Evolutionary conservation across 306 rosid species (phyloP).

Genomic region (Adenanthera pavonina): DNA sequence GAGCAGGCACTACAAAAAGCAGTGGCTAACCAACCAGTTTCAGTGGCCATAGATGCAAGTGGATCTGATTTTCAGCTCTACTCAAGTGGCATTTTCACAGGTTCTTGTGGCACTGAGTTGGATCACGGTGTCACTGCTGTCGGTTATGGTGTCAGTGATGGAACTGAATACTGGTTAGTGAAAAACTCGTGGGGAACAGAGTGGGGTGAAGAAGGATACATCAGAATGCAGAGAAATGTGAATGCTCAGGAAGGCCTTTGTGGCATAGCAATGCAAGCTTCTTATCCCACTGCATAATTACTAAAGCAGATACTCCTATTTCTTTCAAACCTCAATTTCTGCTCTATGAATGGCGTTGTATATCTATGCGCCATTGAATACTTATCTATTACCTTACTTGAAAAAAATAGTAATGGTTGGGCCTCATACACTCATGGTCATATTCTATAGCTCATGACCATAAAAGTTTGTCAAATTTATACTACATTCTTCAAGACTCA

Average conservation of each 20-base stretch:
- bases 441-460: not conserved
- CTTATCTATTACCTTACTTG: not conserved
- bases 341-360: not conserved
- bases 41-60: not conserved
- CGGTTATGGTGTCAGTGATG: not conserved
- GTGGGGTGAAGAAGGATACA: not conserved
- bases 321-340: not conserved
- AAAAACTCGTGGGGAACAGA: not conserved
- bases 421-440: not conserved
- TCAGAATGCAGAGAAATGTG: not conserved
- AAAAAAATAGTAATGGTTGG: not conserved
- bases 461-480: not conserved
- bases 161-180: not conserved
- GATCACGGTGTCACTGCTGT: not conserved
- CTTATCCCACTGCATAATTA: not conserved
- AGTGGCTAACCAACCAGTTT: not conserved
- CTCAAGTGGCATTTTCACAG: not conserved
- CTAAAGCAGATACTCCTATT: not conserved
- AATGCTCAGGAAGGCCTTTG: not conserved
- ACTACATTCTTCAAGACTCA: not conserved
- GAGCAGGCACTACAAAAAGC: not conserved
- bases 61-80: not conserved
- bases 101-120: not conserved
- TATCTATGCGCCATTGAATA: not conserved
- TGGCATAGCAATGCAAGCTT: not conserved